Conservation (phyloP, 2,329 filamentous ascomycete genomes). For the Exophiala viscosa region DNA sequence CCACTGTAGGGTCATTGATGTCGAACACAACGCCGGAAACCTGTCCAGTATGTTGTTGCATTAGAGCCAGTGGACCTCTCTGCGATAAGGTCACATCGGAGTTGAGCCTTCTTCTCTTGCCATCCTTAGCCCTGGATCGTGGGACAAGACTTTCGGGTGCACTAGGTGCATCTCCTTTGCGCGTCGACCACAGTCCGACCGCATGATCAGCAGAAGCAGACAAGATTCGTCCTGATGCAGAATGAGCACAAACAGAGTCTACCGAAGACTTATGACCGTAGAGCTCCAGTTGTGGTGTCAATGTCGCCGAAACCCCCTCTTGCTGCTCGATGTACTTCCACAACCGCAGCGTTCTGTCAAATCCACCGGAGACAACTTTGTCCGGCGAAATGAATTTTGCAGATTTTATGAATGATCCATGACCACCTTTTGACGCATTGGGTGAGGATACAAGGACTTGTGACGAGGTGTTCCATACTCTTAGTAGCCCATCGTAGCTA, state of each 20-base stretch:
- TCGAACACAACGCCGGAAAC: constrained; percentile 83
- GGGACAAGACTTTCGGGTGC: constrained; percentile 67
- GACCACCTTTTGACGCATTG: constrained; percentile 63
- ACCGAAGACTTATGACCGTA: constrained; percentile 76
- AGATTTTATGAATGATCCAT: constrained; percentile 73
- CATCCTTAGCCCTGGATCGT: constrained; percentile 56
- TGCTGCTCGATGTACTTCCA: constrained; percentile 79
- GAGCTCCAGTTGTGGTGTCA: constrained; percentile 74
- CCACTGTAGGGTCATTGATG: constrained; percentile 76
- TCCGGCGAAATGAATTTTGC: constrained; percentile 75
- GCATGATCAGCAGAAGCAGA: constrained; percentile 80
- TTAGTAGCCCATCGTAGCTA: constrained; percentile 83
- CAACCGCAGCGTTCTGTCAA: constrained; percentile 80
- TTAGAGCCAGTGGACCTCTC: constrained; percentile 72
- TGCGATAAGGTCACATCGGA: constrained; percentile 59
- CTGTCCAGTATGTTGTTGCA: constrained; percentile 67
- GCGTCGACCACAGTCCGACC: constrained; percentile 84
- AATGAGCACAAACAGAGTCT: constrained; percentile 62
- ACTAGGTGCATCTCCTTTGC: constrained; percentile 69
- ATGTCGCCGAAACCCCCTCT: constrained; percentile 56
- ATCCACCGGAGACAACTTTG: constrained; percentile 75
- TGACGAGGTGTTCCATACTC: constrained; percentile 88
- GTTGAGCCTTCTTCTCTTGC: constrained; percentile 74
- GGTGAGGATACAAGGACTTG: constrained; percentile 74
- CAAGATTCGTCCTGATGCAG: constrained; percentile 70